Base-by-base conservation (phyloP, 129 eudicot species). In the Gnaphalium uliginosum region DNA sequence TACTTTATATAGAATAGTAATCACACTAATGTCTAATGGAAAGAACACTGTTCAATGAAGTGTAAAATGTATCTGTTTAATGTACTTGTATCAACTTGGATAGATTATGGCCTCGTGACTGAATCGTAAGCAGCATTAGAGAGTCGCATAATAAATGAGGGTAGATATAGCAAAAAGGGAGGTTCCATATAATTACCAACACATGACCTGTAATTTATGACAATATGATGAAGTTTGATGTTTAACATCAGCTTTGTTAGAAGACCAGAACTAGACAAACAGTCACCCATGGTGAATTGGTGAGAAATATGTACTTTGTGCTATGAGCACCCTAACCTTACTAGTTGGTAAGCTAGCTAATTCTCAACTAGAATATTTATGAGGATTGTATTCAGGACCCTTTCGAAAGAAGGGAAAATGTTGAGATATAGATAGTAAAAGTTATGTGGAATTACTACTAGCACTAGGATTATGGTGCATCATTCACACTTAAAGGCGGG, bases 11-110 rank as follows among this genome's bases (percentile, higher is more conserved):
- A 2, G 17, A 68, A 33, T 27, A 39, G 46, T 68, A 67, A 10
- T 35, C 26, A 24, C 59, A 54, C 9, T 53, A 67, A 76, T 58
- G 76, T 33, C 9, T 53, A 67, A 76, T 57, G 69, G 51, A 56
- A 58, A 60, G 33, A 19, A 25, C 61, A 26, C 26, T 65, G 29
- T 27, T 65, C 33, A 29, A 51, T 19, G 79, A 66, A 76, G 58
- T 66, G 39, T 32, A 76, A 24, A 66, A 43, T 43, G 50, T 43
- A 9, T 43, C 17, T 43, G 10, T 43, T 10, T 77, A 58, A 39
- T 26, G 62, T 68, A 69, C 6, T 68, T 58, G 46, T 58, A 68
- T 32, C 67, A 72, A 57, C 76, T 32, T 32, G 76, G 67, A 21
- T 33, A 51, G 14, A 67, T 32, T 76, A 23, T 53, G 75, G 29